Percentiles rank a stretch among this genome's conserved stretches.
Evolutionary conservation across 805 yeast species (phyloP).

Genomic region (Candida chilensis): DNA sequence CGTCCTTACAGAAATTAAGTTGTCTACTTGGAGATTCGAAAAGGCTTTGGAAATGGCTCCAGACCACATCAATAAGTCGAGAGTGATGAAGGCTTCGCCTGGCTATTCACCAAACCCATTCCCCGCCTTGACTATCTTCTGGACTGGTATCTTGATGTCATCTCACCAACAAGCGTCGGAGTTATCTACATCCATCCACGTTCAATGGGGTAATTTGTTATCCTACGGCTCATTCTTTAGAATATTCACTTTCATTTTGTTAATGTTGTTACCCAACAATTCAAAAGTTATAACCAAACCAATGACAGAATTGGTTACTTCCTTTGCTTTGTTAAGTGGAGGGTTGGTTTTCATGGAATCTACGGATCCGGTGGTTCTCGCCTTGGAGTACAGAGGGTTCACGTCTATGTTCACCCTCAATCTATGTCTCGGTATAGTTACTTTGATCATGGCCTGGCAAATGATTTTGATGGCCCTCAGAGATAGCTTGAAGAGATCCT

Average conservation of each 20-base stretch:
- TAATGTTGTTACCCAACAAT: conserved; percentile 39
- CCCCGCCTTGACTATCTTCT: conserved; percentile 86
- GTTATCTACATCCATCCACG: conserved; percentile 72
- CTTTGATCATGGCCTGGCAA: conserved; percentile 83
- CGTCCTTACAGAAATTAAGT: conserved; percentile 62
- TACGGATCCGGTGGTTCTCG: conserved; percentile 77
- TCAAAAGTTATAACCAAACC: conserved; percentile 42
- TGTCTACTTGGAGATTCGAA: conserved; percentile 50
- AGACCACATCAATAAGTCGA: conserved; percentile 5
- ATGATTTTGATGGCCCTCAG: conserved; percentile 61
- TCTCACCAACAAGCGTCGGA: conserved; percentile 82
- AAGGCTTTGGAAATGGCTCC: conserved; percentile 19
- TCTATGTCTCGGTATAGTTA: conserved; percentile 69
- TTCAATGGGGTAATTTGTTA: conserved; percentile 87
- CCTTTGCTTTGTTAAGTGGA: conserved; percentile 78
- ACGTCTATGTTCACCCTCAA: conserved; percentile 90
- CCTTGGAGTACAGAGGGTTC: conserved; percentile 73
- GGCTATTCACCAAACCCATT: conserved; percentile 91
- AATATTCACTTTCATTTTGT: conserved; percentile 47
- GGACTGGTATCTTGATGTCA: conserved; percentile 96
- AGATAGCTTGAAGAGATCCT: conserved; percentile 37
- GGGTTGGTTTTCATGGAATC: conserved; percentile 91
- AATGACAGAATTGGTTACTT: conserved; percentile 72
- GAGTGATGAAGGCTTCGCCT: conserved; percentile 27
- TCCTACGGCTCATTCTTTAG: conserved; percentile 80